Evolutionary conservation across 371 early-diverging fungal species (phyloP).

Genomic region (Umbelopsis sp.): DNA sequence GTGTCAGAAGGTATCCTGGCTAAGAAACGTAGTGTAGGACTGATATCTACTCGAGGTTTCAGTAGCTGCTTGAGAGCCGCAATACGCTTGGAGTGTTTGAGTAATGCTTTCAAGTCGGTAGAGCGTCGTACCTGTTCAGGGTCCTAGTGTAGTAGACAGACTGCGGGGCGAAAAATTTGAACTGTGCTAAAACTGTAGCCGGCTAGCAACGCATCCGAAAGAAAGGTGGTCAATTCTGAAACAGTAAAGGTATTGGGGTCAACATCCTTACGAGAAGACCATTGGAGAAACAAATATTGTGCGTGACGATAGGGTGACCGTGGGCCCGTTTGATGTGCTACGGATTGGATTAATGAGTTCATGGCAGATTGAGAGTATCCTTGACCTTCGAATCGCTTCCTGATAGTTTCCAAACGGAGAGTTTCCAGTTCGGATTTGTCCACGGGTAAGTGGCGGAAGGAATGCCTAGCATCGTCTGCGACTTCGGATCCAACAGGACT

Average conservation of each 20-base stretch:
- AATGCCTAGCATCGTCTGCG: not conserved
- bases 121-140: not conserved
- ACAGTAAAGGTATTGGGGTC: slow-evolving; percentile 3
- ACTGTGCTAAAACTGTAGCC: slow-evolving; percentile 9
- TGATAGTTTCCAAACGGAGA: slow-evolving; percentile 9
- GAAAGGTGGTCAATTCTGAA: slow-evolving; percentile 21
- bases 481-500: not conserved
- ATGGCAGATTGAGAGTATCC: no score
- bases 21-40: no score
- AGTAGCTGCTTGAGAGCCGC: no score
- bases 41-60: no score
- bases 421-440: slow-evolving; percentile 21
- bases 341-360: no score
- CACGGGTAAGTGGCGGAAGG: not conserved
- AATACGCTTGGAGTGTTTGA: not conserved
- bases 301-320: no score
- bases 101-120: not conserved
- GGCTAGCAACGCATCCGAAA: not conserved
- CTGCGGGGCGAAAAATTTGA: slow-evolving; percentile 21
- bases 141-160: slow-evolving; percentile 20
- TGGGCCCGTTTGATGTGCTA: no score
- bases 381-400: no score
- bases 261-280: no score
- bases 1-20: not conserved
- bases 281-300: no score